Evolutionary conservation across 2,329 filamentous ascomycete genomes (phyloP).

Genomic region (Byssothecium circinans): DNA sequence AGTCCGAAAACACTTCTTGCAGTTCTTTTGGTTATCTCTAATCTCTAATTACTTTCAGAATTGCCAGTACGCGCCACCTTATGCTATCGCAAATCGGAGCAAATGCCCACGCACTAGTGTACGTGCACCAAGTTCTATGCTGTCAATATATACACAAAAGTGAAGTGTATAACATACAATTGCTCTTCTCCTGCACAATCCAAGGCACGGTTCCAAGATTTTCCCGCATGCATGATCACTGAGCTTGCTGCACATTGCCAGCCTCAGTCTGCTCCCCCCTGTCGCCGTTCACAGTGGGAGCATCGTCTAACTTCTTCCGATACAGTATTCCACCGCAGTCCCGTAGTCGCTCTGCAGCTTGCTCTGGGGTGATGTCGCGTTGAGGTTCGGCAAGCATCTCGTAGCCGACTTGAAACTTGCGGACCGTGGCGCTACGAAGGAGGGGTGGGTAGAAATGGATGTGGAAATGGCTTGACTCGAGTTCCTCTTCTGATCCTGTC

Average conservation of each 20-base stretch:
- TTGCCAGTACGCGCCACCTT: neutral
- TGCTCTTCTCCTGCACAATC: neutral
- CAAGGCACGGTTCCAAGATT: neutral
- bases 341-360: slow-evolving; percentile 78
- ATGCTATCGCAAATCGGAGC: neutral
- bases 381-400: slow-evolving; percentile 98
- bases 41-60: too few relatives aligned
- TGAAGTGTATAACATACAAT: slow-evolving; percentile 1
- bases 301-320: slow-evolving; percentile 57
- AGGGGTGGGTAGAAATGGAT: slow-evolving; percentile 98
- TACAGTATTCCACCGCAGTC: slow-evolving; percentile 82
- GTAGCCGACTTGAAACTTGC: slow-evolving; percentile 95
- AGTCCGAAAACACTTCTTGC: too few relatives aligned
- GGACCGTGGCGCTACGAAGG: slow-evolving; percentile 86
- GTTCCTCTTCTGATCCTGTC: slow-evolving; percentile 76
- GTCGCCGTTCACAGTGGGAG: neutral
- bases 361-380: slow-evolving; percentile 95
- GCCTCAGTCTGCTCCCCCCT: slow-evolving; percentile 5
- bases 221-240: neutral
- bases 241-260: slow-evolving; percentile 7
- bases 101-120: neutral
- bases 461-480: slow-evolving; percentile 87
- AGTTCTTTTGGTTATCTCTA: too few relatives aligned
- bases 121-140: slow-evolving; percentile 1
- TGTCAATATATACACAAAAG: slow-evolving; percentile 6